phyloP scores from a whole-genome alignment of 148 eudicot species.

The Vaccinium darrowii region DNA sequence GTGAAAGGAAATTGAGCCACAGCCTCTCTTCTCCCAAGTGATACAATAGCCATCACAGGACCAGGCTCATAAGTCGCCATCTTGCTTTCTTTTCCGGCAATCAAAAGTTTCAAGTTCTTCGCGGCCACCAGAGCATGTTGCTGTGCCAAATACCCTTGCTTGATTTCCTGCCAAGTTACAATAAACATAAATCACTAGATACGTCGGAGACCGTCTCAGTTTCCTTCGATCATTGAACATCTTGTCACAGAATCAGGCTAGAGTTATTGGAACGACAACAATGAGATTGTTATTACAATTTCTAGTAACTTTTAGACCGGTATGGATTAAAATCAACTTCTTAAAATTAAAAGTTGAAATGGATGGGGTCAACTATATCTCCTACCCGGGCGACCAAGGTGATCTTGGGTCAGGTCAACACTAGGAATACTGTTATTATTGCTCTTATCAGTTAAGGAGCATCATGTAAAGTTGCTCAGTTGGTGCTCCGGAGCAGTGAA shows the following conservation, averaged over 20 bases:
- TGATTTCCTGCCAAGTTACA: constrained; percentile 42
- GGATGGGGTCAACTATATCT: background rate
- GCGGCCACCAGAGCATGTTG: constrained; percentile 51
- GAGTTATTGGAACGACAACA: background rate
- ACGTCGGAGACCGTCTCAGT: background rate
- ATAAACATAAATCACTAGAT: background rate
- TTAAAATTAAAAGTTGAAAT: background rate
- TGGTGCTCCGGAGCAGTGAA: background rate
- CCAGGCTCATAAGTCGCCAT: constrained; percentile 44
- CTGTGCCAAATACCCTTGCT: constrained; percentile 62
- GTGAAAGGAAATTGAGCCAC: constrained; percentile 48
- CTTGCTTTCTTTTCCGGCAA: constrained; percentile 38
- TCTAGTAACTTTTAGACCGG: background rate
- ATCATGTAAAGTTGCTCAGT: background rate
- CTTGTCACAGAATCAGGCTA: background rate
- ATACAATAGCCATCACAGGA: constrained; percentile 42
- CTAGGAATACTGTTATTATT: background rate
- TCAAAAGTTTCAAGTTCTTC: constrained; percentile 49
- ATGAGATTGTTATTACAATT: background rate
- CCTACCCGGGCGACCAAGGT: background rate
- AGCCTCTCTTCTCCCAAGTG: constrained; percentile 55
- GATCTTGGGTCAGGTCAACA: background rate
- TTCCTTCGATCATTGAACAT: background rate
- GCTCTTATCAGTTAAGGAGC: background rate
- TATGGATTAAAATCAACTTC: background rate